Evolutionary conservation across 2,329 filamentous ascomycete species (phyloP).

Genomic region (Ophiostoma perfectum): DNA sequence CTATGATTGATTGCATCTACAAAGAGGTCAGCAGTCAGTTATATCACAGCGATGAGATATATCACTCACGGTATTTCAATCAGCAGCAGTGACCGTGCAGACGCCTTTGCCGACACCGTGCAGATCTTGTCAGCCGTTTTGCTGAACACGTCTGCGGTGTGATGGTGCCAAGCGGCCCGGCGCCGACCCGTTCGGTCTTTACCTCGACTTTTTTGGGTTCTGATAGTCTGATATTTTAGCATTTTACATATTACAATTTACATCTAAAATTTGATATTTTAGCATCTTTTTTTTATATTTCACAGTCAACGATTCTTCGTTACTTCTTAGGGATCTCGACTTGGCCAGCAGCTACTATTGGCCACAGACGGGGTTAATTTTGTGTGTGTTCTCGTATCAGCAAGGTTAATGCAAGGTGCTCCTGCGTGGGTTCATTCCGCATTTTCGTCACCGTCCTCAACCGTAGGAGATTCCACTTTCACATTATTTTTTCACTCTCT

Average conservation of each 20-base stretch:
- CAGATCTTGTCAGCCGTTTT: not conserved
- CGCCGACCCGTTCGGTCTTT: too few species aligned
- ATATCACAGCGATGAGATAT: not conserved
- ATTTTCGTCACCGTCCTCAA: not conserved
- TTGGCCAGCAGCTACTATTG: not conserved
- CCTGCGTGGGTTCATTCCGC: constrained; percentile 7
- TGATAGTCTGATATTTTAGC: too few species aligned
- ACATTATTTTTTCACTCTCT: not conserved
- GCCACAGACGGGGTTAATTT: not conserved
- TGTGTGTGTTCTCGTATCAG: constrained; percentile 8
- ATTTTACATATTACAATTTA: too few species aligned
- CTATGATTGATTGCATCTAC: not conserved
- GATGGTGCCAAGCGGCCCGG: too few species aligned
- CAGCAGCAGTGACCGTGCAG: not conserved
- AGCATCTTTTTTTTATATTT: not conserved
- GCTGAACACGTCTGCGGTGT: not conserved
- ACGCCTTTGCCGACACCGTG: constrained; percentile 1
- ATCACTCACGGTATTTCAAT: not conserved
- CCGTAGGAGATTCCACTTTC: not conserved
- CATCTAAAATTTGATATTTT: not conserved
- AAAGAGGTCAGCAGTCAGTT: not conserved
- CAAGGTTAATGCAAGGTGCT: constrained; percentile 7
- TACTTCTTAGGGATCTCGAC: not conserved
- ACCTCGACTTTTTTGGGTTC: too few species aligned
- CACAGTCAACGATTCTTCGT: too few species aligned